phyloP scores from a whole-genome alignment of 2,329 filamentous ascomycete species.

The Hypoxylon sp. region DNA sequence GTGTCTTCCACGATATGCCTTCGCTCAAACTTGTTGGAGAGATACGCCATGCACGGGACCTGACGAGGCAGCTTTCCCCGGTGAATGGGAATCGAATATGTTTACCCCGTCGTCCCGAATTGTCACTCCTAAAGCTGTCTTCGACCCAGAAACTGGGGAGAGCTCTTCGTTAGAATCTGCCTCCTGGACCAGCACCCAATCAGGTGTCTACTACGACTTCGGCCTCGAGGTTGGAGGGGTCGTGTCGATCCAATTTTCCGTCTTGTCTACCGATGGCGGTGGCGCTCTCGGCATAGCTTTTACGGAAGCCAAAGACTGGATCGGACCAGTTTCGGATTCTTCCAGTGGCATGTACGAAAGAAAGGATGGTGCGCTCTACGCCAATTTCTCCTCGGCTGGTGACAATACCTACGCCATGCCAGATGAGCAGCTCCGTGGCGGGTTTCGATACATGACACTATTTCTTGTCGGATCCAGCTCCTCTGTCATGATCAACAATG shows the following conservation, averaged over 20 bases:
- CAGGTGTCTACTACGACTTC: slow-evolving; percentile 45
- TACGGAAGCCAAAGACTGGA: slow-evolving; percentile 56
- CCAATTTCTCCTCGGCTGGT: slow-evolving; percentile 51
- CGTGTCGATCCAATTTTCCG: slow-evolving; percentile 44
- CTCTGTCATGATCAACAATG: slow-evolving; percentile 40
- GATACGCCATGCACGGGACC: slow-evolving; percentile 65
- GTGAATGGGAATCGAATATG: slow-evolving; percentile 69
- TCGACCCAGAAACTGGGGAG: slow-evolving; percentile 43
- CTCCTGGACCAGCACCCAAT: slow-evolving; percentile 31
- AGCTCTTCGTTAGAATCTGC: slow-evolving; percentile 25
- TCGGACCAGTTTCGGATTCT: slow-evolving; percentile 56
- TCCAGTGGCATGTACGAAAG: slow-evolving; percentile 52
- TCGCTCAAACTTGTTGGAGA: slow-evolving; percentile 62
- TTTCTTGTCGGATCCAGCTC: slow-evolving; percentile 52
- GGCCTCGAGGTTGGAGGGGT: slow-evolving; percentile 48
- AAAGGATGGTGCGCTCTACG: slow-evolving; percentile 54
- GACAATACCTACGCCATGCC: slow-evolving; percentile 54
- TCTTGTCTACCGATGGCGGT: slow-evolving; percentile 40
- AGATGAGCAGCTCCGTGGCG: slow-evolving; percentile 55
- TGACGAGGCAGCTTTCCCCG: slow-evolving; percentile 62
- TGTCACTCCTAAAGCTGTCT: slow-evolving; percentile 59
- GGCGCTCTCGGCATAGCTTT: slow-evolving; percentile 57
- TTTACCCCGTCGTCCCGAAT: slow-evolving; percentile 65
- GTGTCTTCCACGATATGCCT: slow-evolving; percentile 10
- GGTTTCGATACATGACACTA: slow-evolving; percentile 58